phyloP scores from a whole-genome alignment of 2,329 filamentous ascomycete genomes.

The Mycocentrospora acerina region DNA sequence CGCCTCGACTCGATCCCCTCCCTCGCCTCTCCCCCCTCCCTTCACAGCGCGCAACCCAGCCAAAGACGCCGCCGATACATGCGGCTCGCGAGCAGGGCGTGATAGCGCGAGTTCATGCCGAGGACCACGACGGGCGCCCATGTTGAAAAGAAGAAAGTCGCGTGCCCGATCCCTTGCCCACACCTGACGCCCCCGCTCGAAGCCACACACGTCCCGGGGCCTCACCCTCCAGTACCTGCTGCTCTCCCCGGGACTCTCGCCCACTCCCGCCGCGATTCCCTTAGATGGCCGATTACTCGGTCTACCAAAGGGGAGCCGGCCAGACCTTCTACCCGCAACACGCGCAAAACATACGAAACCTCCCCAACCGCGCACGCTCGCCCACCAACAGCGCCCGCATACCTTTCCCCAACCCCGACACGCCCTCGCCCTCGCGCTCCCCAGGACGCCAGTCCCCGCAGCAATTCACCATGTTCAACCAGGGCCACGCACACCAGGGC shows the following conservation, averaged over 20 bases:
- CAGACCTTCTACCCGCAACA: conserved; percentile 61
- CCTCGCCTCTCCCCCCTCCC: conserved; percentile 10
- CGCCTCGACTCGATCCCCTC: conserved; percentile 11
- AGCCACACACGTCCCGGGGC: conserved; percentile 21
- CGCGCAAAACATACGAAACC: conserved; percentile 50
- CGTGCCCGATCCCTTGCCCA: conserved; percentile 48
- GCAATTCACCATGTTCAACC: conserved; percentile 69
- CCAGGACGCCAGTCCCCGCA: conserved; percentile 55
- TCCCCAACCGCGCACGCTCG: conserved; percentile 51
- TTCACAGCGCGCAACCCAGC: neutral
- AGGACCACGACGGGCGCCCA: conserved; percentile 42
- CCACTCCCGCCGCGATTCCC: conserved; percentile 30
- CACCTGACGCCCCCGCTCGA: conserved; percentile 37
- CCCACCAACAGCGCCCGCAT: conserved; percentile 48
- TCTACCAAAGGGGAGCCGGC: conserved; percentile 63
- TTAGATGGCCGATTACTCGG: conserved; percentile 69
- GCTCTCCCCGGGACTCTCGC: conserved; percentile 31
- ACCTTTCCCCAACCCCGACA: conserved; percentile 50
- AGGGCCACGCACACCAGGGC: conserved; percentile 63
- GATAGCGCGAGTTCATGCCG: conserved; percentile 37
- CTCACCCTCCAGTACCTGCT: conserved; percentile 26
- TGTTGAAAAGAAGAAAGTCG: conserved; percentile 53
- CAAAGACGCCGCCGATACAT: conserved; percentile 23
- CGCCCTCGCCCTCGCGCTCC: conserved; percentile 60
- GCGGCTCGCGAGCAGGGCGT: conserved; percentile 27